Evolutionary conservation across 352 stramenopile genomes (phyloP).

Genomic region (Pythium coloratum): DNA sequence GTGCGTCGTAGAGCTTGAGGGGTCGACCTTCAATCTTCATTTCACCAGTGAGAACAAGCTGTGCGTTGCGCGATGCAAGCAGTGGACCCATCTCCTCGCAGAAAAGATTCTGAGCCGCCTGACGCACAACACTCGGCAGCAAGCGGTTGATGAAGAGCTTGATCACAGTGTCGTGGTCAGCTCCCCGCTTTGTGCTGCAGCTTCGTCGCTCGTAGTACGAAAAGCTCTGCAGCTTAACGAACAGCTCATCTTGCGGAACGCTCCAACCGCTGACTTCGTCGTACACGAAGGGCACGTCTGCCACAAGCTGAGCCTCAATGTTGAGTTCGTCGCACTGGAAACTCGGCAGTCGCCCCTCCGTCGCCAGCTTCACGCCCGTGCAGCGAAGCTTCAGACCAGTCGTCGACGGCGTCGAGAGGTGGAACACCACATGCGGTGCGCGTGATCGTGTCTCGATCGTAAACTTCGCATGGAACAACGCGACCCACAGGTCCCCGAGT

Average conservation of each 20-base stretch:
- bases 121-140: conserved; percentile 57
- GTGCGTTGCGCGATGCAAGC: conserved; percentile 51
- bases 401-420: conserved; percentile 55
- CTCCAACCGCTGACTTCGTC: conserved; percentile 63
- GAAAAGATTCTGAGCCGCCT: conserved; percentile 59
- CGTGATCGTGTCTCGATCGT: conserved; percentile 61
- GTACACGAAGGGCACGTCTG: conserved; percentile 63
- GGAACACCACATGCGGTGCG: conserved; percentile 62
- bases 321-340: conserved; percentile 81
- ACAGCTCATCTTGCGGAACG: conserved; percentile 52
- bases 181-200: conserved; percentile 54
- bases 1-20: conserved; percentile 56
- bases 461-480: conserved; percentile 73
- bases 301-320: conserved; percentile 66
- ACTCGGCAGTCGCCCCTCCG: conserved; percentile 62
- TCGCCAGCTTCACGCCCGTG: conserved; percentile 67
- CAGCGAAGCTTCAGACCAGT: conserved; percentile 61
- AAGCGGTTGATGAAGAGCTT: conserved; percentile 81
- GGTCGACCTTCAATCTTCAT: conserved; percentile 62
- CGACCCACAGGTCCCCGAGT: conserved; percentile 71
- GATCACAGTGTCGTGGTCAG: conserved; percentile 76
- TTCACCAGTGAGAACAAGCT: conserved; percentile 57
- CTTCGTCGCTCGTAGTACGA: conserved; percentile 69
- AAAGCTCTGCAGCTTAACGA: conserved; percentile 70
- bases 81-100: conserved; percentile 64